Base-by-base conservation (phyloP, 371 early-diverging fungal species). In the Blakeslea trispora region DNA sequence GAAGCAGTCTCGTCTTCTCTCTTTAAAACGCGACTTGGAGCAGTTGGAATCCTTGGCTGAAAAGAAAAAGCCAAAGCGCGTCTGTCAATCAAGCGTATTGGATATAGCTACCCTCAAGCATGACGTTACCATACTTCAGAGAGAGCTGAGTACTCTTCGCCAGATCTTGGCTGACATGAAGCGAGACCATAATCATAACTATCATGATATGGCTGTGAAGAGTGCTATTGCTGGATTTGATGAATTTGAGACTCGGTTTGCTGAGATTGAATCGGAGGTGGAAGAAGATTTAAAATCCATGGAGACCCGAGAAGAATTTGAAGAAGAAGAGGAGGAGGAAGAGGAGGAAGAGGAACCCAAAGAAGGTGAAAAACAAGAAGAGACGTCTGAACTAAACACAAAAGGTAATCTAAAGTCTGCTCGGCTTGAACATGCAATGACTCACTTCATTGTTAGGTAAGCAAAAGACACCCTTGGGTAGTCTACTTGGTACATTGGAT, bases 161-260 rank as follows among this genome's bases (percentile, higher is more conserved):
- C 57, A 56, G 0, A 73, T 84, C 42, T 55, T 91, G 43, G 69
- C 71, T 1, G 81, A 81, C 17, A 74, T 92, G 66, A 88, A 89
- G 63, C 71, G 71, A 3, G 80, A 82, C 45, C 87, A 89, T 57
- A 90, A 92, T 67, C 82, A 85, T 47, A 90, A 92, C 60, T 91
- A 75, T 59, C 87, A 89, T 61, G 92, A 92, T 56, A 72, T 81
- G 67, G 91, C 90, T 28, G 91, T 91, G 15, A 84, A 83, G 31
- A 62, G 66, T 5, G 85, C 90, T 1, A 78, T 91, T 39, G 52
- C 74, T 4, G 83, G 72, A 1, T 89, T 81, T 45, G 84, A 86
- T 32, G 84, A 81, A 45, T 87, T 85, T 44, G 39, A 82, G 3
- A 66, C 59, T 5, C 68, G 66, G 11, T 73, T 63, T 42, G 72